Evolutionary conservation across 2,329 filamentous ascomycete species (phyloP).

Genomic region (Phialocephala sp.): DNA sequence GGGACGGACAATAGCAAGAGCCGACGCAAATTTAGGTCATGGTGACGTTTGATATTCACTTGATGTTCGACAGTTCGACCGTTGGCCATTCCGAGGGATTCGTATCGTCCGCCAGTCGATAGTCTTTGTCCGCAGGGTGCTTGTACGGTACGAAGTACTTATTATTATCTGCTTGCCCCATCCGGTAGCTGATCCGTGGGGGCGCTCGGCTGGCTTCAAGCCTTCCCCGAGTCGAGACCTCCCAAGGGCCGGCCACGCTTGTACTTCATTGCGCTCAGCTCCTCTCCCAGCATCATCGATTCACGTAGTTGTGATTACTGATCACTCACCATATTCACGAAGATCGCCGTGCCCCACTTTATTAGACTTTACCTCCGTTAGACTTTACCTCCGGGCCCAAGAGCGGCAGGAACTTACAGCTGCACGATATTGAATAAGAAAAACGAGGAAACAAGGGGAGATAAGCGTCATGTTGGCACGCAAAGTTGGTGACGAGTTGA

Average conservation of each 20-base stretch:
- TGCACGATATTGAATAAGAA: background rate
- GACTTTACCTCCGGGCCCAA: background rate
- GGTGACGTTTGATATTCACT: background rate
- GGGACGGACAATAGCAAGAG: background rate
- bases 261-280: too few relatives aligned
- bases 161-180: background rate
- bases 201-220: constrained; percentile 7
- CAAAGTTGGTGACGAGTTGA: too few relatives aligned
- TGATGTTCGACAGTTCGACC: background rate
- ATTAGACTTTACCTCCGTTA: background rate
- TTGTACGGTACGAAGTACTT: too few relatives aligned
- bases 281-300: background rate
- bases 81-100: background rate
- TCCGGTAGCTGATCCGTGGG: too few relatives aligned
- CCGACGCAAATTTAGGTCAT: background rate
- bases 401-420: background rate
- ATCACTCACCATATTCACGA: background rate
- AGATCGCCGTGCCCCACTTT: background rate
- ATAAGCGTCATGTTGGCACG: too few relatives aligned
- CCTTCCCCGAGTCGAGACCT: background rate
- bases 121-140: background rate
- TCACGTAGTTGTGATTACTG: background rate
- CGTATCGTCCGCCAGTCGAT: background rate
- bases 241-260: too few relatives aligned
- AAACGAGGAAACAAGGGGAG: too few relatives aligned